Evolutionary conservation across 495 filamentous ascomycete species (phyloP).

Genomic region (Cryomyces antarcticus): DNA sequence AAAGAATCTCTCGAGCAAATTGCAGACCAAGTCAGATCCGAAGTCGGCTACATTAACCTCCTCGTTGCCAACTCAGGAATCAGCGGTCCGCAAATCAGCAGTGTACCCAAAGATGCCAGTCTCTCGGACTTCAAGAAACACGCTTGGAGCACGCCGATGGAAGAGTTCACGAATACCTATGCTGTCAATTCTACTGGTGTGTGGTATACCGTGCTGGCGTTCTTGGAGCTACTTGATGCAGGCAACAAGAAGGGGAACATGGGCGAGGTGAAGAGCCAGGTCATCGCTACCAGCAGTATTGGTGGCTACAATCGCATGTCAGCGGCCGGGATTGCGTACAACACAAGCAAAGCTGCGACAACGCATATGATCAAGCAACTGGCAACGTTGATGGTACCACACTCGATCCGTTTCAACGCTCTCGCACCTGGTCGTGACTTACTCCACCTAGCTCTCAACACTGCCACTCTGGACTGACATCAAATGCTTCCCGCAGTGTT

Average conservation of each 20-base stretch:
- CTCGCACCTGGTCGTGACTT: constrained; percentile 10
- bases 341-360: constrained; percentile 13
- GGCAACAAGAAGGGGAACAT: constrained; percentile 17
- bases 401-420: constrained; percentile 13
- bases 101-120: background rate
- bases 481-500: constrained; percentile 7
- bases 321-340: constrained; percentile 16
- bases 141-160: constrained; percentile 3
- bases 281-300: constrained; percentile 17
- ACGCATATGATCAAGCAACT: constrained; percentile 19
- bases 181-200: constrained; percentile 19
- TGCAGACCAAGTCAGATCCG: constrained; percentile 16
- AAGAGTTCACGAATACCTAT: constrained; percentile 12
- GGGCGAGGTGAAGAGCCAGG: constrained; percentile 10
- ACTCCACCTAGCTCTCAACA: background rate
- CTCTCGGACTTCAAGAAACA: constrained; percentile 9
- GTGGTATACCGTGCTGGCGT: constrained; percentile 23
- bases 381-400: constrained; percentile 12
- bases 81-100: constrained; percentile 3
- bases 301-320: constrained; percentile 12
- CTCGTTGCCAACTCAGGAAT: constrained; percentile 11
- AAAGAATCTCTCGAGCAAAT: constrained; percentile 17
- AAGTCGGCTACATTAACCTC: constrained; percentile 20
- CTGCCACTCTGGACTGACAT: background rate
- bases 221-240: constrained; percentile 23